Percentiles rank a stretch among this genome's conserved stretches.
These are phyloP conservation scores for Cladosporium sp. DNA, from an alignment of 2,329 filamentous ascomycete genomes.

Conservation along the genomic window DNA sequence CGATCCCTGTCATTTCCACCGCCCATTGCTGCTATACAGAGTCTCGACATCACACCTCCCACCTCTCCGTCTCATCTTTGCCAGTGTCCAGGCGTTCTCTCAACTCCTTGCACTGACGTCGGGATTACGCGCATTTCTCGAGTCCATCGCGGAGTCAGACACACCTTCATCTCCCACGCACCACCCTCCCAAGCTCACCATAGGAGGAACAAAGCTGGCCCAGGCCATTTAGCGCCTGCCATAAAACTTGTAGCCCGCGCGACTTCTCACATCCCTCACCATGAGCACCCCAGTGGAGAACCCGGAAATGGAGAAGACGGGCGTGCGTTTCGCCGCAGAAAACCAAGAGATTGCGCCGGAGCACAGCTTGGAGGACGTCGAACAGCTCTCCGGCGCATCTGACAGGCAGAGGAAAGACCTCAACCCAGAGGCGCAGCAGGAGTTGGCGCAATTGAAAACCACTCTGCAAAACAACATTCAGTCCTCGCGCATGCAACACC, in stretches of 20 bases:
- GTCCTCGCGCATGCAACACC: slow-evolving; percentile 77
- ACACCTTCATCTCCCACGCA: neutral
- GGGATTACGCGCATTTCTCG: slow-evolving; percentile 1
- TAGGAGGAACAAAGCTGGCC: too few species aligned
- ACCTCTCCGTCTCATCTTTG: too few species aligned
- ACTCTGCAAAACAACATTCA: slow-evolving; percentile 74
- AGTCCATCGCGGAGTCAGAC: neutral
- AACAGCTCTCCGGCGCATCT: slow-evolving; percentile 21
- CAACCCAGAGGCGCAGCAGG: slow-evolving; percentile 38
- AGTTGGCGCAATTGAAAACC: slow-evolving; percentile 67
- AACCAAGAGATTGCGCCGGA: slow-evolving; percentile 65
- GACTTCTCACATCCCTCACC: neutral
- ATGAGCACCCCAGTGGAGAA: slow-evolving; percentile 17
- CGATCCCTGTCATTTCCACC: neutral
- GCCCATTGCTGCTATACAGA: neutral
- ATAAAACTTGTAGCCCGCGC: neutral
- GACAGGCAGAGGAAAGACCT: slow-evolving; percentile 29
- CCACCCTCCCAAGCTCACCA: too few species aligned
- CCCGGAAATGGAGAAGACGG: slow-evolving; percentile 28
- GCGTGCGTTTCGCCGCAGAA: slow-evolving; percentile 68
- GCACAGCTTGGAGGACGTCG: slow-evolving; percentile 27
- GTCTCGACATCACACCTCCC: too few species aligned
- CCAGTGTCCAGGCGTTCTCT: neutral
- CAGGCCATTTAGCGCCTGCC: too few species aligned
- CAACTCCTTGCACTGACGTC: neutral